These are phyloP conservation scores for Phylloporus scabripes DNA, from an alignment of 768 basidiomycete genomes.

Conservation along the genomic window DNA sequence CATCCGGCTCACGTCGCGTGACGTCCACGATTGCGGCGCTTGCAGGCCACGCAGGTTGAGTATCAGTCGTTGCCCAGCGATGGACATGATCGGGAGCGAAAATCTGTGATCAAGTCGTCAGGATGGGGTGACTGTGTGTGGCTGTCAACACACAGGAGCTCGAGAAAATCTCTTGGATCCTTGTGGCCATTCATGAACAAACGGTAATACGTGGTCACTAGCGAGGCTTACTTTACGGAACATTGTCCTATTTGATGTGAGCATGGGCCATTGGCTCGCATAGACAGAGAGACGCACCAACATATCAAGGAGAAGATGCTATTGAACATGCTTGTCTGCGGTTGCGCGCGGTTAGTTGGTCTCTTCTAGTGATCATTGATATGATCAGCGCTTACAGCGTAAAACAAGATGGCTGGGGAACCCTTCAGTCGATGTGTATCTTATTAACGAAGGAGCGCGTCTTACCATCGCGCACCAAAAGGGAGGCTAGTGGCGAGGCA, in stretches of 20 bases:
- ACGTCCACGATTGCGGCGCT: not conserved
- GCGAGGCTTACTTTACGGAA: slow-evolving; percentile 3
- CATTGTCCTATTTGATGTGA: not conserved
- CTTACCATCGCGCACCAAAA: slow-evolving; percentile 9
- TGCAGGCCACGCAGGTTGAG: slow-evolving; percentile 14
- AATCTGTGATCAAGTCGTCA: slow-evolving; percentile 1
- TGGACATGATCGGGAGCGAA: slow-evolving; percentile 10
- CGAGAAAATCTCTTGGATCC: slow-evolving; percentile 5
- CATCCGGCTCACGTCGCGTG: slow-evolving; percentile 5
- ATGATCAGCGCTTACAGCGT: not conserved
- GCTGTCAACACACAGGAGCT: slow-evolving; percentile 4
- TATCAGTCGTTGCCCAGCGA: slow-evolving; percentile 17
- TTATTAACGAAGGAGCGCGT: not conserved
- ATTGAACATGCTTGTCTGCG: slow-evolving; percentile 6
- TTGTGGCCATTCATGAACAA: not conserved
- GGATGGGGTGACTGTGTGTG: not conserved
- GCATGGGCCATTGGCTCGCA: not conserved
- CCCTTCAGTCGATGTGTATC: not conserved
- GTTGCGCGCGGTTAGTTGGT: not conserved
- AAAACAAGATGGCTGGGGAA: slow-evolving; percentile 9
- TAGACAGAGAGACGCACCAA: slow-evolving; percentile 2
- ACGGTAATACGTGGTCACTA: not conserved
- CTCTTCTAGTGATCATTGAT: not conserved
- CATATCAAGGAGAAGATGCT: slow-evolving; percentile 6
- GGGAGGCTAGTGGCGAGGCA: slow-evolving; percentile 5